Conservation (phyloP, 202 grass and related monocot species). For the Zoysia matrella region DNA sequence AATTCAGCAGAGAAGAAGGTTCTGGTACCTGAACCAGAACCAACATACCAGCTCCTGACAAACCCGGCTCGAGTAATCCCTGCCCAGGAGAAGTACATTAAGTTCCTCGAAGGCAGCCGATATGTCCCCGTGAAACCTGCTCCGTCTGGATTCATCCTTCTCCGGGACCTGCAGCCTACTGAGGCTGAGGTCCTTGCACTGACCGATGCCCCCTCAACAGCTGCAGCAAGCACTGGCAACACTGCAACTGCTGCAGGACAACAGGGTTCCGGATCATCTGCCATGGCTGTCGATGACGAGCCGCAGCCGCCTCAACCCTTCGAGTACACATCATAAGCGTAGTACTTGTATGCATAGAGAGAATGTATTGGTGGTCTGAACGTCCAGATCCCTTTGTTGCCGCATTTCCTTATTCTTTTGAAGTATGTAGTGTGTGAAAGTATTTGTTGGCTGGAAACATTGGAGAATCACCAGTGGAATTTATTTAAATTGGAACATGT, state of each 20-base stretch:
- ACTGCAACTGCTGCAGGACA: constrained; percentile 41
- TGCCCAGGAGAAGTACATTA: constrained; percentile 94
- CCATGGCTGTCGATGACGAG: constrained; percentile 84
- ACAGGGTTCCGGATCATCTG: constrained; percentile 61
- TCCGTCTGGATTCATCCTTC: constrained; percentile 88
- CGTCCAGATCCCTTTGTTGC: neutral
- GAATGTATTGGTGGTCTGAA: constrained; percentile 14
- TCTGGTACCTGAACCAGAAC: constrained; percentile 79
- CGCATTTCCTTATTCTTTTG: constrained; percentile 21
- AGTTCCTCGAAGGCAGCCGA: constrained; percentile 82
- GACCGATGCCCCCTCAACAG: constrained; percentile 68
- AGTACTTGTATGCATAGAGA: constrained; percentile 8
- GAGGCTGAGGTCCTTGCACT: constrained; percentile 88
- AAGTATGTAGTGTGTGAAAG: constrained; percentile 51
- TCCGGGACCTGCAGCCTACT: constrained; percentile 76
- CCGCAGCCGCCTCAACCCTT: constrained; percentile 87
- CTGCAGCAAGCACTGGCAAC: constrained; percentile 43
- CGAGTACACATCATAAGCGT: constrained; percentile 68
- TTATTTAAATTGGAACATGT: constrained; percentile 29
- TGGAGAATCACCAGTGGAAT: constrained; percentile 43
- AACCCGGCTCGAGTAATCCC: constrained; percentile 94
- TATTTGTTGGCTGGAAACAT: constrained; percentile 47
- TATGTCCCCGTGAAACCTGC: constrained; percentile 92
- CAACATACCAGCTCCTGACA: constrained; percentile 71
- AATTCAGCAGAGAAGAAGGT: constrained; percentile 69